Conservation (phyloP, 2,329 filamentous ascomycete species). For the Ilyonectria robusta region DNA sequence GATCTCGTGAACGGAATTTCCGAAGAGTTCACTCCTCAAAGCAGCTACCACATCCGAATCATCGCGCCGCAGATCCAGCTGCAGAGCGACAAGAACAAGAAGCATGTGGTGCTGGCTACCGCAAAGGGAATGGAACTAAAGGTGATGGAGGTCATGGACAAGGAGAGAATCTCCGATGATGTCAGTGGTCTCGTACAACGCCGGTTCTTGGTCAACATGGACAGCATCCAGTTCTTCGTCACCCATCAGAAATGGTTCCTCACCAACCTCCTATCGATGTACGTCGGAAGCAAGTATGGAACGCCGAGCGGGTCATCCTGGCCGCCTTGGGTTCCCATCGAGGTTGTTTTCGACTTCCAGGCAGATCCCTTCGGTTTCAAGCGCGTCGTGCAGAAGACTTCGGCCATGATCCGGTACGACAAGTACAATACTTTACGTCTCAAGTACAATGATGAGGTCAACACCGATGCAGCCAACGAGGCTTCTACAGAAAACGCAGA, state of each 20-base stretch:
- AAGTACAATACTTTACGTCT: slow-evolving; percentile 98
- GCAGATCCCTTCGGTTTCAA: slow-evolving; percentile 98
- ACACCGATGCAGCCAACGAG: slow-evolving; percentile 69
- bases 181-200: slow-evolving; percentile 96
- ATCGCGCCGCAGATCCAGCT: slow-evolving; percentile 98
- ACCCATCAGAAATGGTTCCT: slow-evolving; percentile 93
- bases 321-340: slow-evolving; percentile 98
- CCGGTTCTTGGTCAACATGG: slow-evolving; percentile 94
- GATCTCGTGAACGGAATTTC: slow-evolving; percentile 83
- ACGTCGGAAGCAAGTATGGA: slow-evolving; percentile 94
- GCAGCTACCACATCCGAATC: slow-evolving; percentile 93
- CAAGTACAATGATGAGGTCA: slow-evolving; percentile 97
- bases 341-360: slow-evolving; percentile 98
- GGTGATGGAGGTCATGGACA: slow-evolving; percentile 98
- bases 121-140: slow-evolving; percentile 99
- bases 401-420: slow-evolving; percentile 93
- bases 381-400: slow-evolving; percentile 96
- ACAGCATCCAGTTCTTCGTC: slow-evolving; percentile 98
- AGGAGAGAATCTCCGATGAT: slow-evolving; percentile 89
- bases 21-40: slow-evolving; percentile 89
- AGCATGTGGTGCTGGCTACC: slow-evolving; percentile 95
- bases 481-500: slow-evolving; percentile 73
- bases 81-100: slow-evolving; percentile 97
- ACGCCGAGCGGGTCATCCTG: slow-evolving; percentile 87
- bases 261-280: slow-evolving; percentile 88